Conservation (phyloP, 2,329 filamentous ascomycete genomes). For the Tetracladium maxilliforme region DNA sequence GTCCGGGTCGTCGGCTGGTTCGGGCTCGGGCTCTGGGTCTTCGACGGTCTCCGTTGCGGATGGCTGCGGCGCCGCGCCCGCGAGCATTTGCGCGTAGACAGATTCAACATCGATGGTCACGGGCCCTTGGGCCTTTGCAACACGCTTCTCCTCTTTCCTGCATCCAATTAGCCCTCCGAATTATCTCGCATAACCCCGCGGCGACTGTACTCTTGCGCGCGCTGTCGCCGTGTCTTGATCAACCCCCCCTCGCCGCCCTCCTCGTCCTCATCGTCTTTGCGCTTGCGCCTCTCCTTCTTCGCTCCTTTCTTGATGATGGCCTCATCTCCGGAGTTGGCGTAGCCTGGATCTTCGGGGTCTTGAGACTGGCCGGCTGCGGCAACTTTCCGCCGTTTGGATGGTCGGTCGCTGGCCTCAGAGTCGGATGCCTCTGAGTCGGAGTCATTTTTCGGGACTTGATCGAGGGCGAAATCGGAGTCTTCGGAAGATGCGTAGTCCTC, state of each 20-base stretch:
- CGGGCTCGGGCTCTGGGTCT: too few species aligned
- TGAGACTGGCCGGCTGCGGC: slow-evolving; percentile 11
- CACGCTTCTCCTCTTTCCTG: slow-evolving; percentile 1
- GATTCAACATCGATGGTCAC: background rate
- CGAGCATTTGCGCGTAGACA: slow-evolving; percentile 1
- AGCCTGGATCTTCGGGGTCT: slow-evolving; percentile 30
- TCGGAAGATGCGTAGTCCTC: slow-evolving; percentile 55
- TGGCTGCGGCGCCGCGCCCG: slow-evolving; percentile 5
- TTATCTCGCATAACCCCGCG: slow-evolving; percentile 2
- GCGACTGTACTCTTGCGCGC: slow-evolving; percentile 42
- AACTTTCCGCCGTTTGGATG: slow-evolving; percentile 9
- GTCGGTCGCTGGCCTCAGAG: slow-evolving; percentile 14
- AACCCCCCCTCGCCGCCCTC: slow-evolving; percentile 38
- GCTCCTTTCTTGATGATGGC: slow-evolving; percentile 45
- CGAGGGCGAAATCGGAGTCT: slow-evolving; percentile 61
- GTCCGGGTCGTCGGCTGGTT: too few species aligned
- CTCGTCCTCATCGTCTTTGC: slow-evolving; percentile 15
- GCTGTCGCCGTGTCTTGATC: slow-evolving; percentile 59
- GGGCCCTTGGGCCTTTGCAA: slow-evolving; percentile 1
- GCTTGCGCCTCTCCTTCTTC: slow-evolving; percentile 32
- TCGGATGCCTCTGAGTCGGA: slow-evolving; percentile 34
- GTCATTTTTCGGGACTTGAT: slow-evolving; percentile 25
- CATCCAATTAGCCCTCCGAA: slow-evolving; percentile 2
- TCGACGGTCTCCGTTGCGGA: slow-evolving; percentile 3
- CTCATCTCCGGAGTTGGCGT: slow-evolving; percentile 61